These are phyloP conservation scores for Barnettozyma salicaria DNA, from an alignment of 805 yeast species.

Conservation along the genomic window DNA sequence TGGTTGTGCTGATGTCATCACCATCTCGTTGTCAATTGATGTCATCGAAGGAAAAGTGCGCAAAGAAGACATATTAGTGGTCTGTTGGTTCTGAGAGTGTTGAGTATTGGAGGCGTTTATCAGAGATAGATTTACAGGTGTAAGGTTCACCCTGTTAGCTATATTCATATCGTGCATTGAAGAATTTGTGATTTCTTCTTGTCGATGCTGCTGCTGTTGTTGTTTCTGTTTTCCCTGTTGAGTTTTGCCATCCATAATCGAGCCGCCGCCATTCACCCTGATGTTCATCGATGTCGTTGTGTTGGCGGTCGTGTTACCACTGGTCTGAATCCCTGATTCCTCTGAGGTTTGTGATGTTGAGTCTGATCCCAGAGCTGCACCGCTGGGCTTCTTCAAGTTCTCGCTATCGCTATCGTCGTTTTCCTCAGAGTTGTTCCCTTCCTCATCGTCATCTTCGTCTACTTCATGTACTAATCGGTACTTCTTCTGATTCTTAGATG, in stretches of 20 bases:
- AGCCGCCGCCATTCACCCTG: too few relatives aligned
- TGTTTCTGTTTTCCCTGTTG: neutral
- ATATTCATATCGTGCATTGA: slow-evolving; percentile 1
- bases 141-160: slow-evolving; percentile 1
- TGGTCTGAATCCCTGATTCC: too few relatives aligned
- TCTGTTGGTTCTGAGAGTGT: slow-evolving; percentile 6
- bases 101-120: slow-evolving; percentile 1
- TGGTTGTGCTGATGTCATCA: slow-evolving; percentile 1
- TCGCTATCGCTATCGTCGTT: neutral
- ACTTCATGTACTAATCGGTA: too few relatives aligned
- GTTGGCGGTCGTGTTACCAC: neutral
- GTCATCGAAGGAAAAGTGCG: slow-evolving; percentile 8
- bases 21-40: slow-evolving; percentile 6
- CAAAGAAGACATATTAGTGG: slow-evolving; percentile 8
- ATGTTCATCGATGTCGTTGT: too few relatives aligned
- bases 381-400: neutral
- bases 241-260: slow-evolving; percentile 4
- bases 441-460: neutral
- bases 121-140: neutral
- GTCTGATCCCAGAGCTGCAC: neutral
- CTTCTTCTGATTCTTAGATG: slow-evolving; percentile 4
- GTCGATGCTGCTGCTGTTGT: neutral
- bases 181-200: too few relatives aligned
- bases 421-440: neutral
- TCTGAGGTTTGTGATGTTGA: too few relatives aligned